phyloP scores from a whole-genome alignment of 2,329 filamentous ascomycete genomes.

The Ophiostoma piceae region DNA sequence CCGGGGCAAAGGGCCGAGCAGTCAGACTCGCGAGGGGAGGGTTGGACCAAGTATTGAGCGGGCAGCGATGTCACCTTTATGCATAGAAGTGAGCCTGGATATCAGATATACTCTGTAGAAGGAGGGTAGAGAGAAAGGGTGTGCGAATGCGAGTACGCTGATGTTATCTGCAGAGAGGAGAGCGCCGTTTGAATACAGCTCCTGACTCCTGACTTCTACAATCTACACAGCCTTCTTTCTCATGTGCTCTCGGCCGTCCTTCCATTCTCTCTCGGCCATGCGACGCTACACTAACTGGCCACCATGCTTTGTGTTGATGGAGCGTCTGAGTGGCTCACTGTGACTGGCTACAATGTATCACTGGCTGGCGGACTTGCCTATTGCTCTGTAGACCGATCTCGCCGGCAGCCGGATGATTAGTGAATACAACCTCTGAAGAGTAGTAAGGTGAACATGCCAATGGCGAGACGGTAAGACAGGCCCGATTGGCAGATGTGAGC shows the following conservation, averaged over 20 bases:
- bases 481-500: background rate
- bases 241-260: background rate
- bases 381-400: background rate
- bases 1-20: conserved; percentile 1
- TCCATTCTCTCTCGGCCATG: conserved; percentile 6
- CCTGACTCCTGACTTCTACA: background rate
- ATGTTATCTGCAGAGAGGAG: no score
- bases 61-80: conserved; percentile 10
- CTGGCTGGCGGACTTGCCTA: background rate
- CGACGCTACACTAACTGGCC: conserved; percentile 6
- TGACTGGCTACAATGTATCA: background rate
- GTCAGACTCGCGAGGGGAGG: background rate
- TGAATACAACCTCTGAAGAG: background rate
- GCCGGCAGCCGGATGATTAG: background rate
- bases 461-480: background rate
- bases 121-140: background rate
- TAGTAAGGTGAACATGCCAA: background rate
- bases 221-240: conserved; percentile 8
- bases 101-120: no score
- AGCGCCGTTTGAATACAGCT: background rate
- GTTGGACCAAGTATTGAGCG: background rate
- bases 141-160: background rate
- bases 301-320: background rate
- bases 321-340: background rate
- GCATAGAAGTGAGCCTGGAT: background rate